phyloP scores from a whole-genome alignment of 2,329 filamentous ascomycete genomes.

The Penicillium aurantiogriseum region DNA sequence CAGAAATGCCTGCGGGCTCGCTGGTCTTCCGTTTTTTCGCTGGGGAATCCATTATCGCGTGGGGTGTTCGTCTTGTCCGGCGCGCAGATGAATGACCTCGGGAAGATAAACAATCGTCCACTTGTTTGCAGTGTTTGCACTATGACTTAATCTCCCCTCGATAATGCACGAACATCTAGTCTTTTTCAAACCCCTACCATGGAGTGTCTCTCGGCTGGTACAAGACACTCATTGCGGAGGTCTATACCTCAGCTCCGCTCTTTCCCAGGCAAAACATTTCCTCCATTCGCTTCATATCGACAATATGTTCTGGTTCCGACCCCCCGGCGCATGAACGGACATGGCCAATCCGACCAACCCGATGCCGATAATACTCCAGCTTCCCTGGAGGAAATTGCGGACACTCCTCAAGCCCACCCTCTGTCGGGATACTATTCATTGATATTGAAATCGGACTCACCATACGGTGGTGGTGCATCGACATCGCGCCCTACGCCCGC shows the following conservation, averaged over 20 bases:
- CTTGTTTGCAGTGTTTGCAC: conserved; percentile 34
- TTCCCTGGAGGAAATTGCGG: conserved; percentile 11
- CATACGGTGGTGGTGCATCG: conserved; percentile 21
- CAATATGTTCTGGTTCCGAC: conserved; percentile 23
- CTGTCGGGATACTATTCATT: conserved; percentile 47
- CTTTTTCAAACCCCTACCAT: conserved; percentile 22
- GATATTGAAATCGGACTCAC: conserved; percentile 36
- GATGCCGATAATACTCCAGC: conserved; percentile 10
- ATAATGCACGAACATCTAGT: background rate
- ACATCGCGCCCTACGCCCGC: conserved; percentile 17
- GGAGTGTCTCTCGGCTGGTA: conserved; percentile 26
- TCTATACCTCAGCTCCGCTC: background rate
- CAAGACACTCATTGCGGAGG: conserved; percentile 19
- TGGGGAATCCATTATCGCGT: conserved; percentile 48
- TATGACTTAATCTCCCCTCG: conserved; percentile 34
- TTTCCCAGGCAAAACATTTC: background rate
- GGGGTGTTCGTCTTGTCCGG: conserved; percentile 36
- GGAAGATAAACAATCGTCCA: conserved; percentile 25
- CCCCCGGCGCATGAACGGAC: conserved; percentile 22
- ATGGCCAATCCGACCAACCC: conserved; percentile 6
- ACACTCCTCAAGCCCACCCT: conserved; percentile 37
- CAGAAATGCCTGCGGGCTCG: conserved; percentile 49
- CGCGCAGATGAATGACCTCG: conserved; percentile 4
- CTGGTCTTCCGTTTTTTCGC: conserved; percentile 65
- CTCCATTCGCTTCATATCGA: conserved; percentile 6